Percentiles rank a stretch among this genome's conserved stretches.
phyloP scores from a whole-genome alignment of 2,329 filamentous ascomycete genomes.

The Alternaria alternata region DNA sequence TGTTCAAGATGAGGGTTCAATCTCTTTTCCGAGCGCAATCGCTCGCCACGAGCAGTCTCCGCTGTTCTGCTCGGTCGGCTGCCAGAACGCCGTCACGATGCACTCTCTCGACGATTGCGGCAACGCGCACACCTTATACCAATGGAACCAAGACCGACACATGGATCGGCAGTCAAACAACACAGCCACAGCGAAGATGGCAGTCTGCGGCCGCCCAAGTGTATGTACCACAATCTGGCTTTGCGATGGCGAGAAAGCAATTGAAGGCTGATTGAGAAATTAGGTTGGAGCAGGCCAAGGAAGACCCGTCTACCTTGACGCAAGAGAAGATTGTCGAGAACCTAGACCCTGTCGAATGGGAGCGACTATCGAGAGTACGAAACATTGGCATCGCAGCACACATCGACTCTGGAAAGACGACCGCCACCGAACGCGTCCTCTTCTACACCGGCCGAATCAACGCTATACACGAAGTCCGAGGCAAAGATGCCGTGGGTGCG shows the following conservation, averaged over 20 bases:
- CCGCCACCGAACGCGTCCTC: constrained; percentile 92
- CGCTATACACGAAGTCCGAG: constrained; percentile 94
- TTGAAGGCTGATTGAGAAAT: constrained; percentile 30
- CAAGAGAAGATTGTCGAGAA: constrained; percentile 77
- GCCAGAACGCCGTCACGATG: constrained; percentile 40
- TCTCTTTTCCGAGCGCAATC: constrained; percentile 46
- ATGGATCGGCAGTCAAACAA: constrained; percentile 38
- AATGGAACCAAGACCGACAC: constrained; percentile 40
- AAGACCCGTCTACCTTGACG: constrained; percentile 64
- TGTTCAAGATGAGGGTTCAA: constrained; percentile 46
- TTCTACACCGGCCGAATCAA: constrained; percentile 99
- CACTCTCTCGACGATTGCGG: constrained; percentile 44
- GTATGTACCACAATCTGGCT: constrained; percentile 34
- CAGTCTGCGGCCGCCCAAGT: constrained; percentile 49
- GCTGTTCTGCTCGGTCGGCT: constrained; percentile 35
- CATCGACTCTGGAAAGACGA: constrained; percentile 98
- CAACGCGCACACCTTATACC: constrained; percentile 36
- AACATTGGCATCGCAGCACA: constrained; percentile 99
- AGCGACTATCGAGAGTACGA: constrained; percentile 80
- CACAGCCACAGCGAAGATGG: constrained; percentile 44
- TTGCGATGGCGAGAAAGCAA: constrained; percentile 8
- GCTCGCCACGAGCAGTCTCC: constrained; percentile 41
- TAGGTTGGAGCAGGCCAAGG: constrained; percentile 62
- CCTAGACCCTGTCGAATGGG: constrained; percentile 79
- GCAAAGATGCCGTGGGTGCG: constrained; percentile 91